phyloP scores from a whole-genome alignment of 2,329 filamentous ascomycete species.

The Colletotrichum horii region DNA sequence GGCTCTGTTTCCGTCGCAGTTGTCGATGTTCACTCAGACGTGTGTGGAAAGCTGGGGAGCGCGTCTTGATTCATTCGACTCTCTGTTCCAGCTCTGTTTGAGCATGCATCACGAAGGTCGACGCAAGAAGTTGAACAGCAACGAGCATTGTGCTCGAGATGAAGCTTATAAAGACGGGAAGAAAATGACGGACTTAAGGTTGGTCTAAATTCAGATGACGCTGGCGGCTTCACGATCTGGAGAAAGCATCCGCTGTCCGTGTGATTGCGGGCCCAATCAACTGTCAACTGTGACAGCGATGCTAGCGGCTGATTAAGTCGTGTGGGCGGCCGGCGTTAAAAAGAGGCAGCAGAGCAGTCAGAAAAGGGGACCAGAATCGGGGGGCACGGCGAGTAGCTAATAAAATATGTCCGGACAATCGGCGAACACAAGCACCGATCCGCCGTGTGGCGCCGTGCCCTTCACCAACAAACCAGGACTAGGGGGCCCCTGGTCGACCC shows the following conservation, averaged over 20 bases:
- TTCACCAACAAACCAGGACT: background rate
- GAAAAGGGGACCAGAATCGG: background rate
- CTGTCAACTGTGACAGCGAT: background rate
- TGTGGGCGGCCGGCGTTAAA: background rate
- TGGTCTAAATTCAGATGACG: background rate
- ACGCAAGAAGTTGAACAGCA: background rate
- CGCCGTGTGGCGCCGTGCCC: background rate
- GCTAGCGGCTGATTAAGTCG: background rate
- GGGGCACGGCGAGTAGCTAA: background rate
- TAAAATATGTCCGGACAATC: background rate
- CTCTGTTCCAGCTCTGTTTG: background rate
- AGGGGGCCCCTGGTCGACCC: background rate
- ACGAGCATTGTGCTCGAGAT: background rate
- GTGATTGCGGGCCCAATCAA: background rate
- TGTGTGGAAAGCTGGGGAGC: background rate
- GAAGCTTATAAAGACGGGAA: background rate
- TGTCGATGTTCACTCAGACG: background rate
- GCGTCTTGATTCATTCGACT: background rate
- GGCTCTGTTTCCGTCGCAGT: background rate
- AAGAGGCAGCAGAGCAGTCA: background rate
- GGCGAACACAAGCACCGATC: slow-evolving; percentile 11
- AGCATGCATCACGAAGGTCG: background rate
- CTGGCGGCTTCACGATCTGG: background rate
- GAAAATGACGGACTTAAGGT: background rate
- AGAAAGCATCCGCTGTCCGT: background rate